These are phyloP conservation scores for Diaporthe sp. DNA, from an alignment of 2,329 filamentous ascomycete species.

Conservation along the genomic window DNA sequence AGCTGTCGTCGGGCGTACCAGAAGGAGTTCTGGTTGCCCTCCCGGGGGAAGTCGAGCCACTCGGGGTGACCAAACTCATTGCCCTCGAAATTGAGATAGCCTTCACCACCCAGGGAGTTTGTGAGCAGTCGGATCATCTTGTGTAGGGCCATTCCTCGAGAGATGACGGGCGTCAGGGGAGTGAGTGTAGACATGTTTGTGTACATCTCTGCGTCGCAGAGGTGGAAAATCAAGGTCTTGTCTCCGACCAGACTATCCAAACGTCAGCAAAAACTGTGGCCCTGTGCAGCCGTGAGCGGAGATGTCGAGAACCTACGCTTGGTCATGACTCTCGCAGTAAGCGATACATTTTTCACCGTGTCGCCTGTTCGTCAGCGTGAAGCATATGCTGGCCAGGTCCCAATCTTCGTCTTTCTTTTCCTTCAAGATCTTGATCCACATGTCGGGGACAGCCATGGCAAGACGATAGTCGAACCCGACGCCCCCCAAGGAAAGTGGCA, in stretches of 20 bases:
- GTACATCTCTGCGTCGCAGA: conserved; percentile 97
- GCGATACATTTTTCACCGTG: conserved; percentile 99
- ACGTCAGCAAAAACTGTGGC: conserved; percentile 36
- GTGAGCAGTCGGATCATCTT: conserved; percentile 98
- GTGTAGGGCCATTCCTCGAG: conserved; percentile 91
- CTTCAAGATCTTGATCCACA: conserved; percentile 99
- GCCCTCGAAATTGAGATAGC: conserved; percentile 98
- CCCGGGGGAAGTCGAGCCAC: conserved; percentile 98
- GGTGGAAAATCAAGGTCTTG: conserved; percentile 97
- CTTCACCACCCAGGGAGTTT: conserved; percentile 91
- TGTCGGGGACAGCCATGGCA: conserved; percentile 96
- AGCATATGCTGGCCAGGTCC: conserved; percentile 87
- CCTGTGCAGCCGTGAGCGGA: conserved; percentile 1
- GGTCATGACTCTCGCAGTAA: conserved; percentile 96
- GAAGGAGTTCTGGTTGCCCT: conserved; percentile 92
- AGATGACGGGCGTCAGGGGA: conserved; percentile 87
- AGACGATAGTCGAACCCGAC: conserved; percentile 97
- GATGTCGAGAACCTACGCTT: conserved; percentile 78
- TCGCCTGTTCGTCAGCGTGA: conserved; percentile 90
- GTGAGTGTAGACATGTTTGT: conserved; percentile 93
- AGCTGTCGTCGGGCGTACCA: conserved; percentile 94
- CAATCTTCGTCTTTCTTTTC: conserved; percentile 91
- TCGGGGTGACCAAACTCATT: conserved; percentile 99
- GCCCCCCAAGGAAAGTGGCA: conserved; percentile 86
- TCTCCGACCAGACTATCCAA: conserved; percentile 86